Evolutionary conservation across 768 basidiomycete genomes (phyloP), one percentile per base, ranked within the genome.

Genomic region (Clavulina sp.): DNA sequence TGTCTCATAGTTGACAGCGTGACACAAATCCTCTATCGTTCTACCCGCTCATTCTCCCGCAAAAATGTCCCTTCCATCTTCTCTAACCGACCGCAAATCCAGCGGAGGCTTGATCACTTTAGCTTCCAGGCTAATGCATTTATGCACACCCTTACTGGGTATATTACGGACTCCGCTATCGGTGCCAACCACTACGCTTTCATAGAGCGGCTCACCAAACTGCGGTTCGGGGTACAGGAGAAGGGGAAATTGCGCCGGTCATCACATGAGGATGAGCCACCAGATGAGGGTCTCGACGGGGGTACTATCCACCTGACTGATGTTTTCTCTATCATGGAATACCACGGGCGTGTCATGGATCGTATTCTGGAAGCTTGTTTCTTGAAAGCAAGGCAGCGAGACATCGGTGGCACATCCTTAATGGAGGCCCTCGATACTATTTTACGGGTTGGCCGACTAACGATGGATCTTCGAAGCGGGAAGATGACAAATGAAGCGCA

Each of bases 81-180:
- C 62, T 74, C 73, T 3, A 81, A 77, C 1, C 63, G 80, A 33
- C 61, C 70, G 0, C 57, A 70, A 31, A 70, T 75, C 41, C 72
- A 74, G 52, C 72, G 69, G 56, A 64, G 74, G 6, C 66, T 86
- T 3, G 66, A 80, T 5, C 75, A 77, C 56, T 80, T 88, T 58
- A 77, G 85, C 41, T 88, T 87, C 59, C 68, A 77, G 36, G 76
- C 77, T 1, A 77, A 84, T 24, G 69, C 77, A 4, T 87, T 91
- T 65, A 68, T 88, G 34, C 69, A 67, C 18, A 70, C 68, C n/a
- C 68, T 92, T 29, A 74, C 75, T 2, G 66, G 73, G 31, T 88
- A 92, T 57, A 69, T 87, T 21, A 80, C 80, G 51, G 84, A 88
- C 62, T 76, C 75, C n/a, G 88, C 78, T 2, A 86, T 93, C 52